Conservation (phyloP, 148 eudicot genomes). For the Arbutus unedo region DNA sequence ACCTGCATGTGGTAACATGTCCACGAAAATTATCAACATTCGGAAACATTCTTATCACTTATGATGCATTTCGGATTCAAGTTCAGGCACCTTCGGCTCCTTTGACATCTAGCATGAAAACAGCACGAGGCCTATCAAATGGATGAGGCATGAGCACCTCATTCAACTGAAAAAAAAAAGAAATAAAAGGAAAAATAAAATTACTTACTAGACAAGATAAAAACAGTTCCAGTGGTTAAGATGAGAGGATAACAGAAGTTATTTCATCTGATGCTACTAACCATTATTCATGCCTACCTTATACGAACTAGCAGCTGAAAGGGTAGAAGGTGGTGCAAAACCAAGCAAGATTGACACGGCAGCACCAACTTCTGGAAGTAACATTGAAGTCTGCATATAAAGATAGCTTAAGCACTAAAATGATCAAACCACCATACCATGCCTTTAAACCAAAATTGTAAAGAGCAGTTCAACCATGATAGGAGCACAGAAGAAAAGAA, state of each 20-base stretch:
- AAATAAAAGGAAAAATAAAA: neutral
- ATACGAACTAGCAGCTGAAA: constrained; percentile 69
- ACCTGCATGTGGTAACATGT: constrained; percentile 32
- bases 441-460: constrained; percentile 8
- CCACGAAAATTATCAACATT: neutral
- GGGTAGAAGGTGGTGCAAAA: constrained; percentile 66
- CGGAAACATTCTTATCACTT: neutral
- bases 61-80: constrained; percentile 8
- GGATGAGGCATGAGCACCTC: constrained; percentile 85
- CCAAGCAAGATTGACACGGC: constrained; percentile 89
- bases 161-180: constrained; percentile 60
- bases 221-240: neutral
- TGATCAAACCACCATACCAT: constrained; percentile 11
- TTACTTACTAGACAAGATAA: neutral
- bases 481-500: neutral
- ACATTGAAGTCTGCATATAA: constrained; percentile 46
- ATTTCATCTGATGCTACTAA: neutral
- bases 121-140: constrained; percentile 84
- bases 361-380: constrained; percentile 78
- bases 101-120: constrained; percentile 64
- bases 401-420: neutral
- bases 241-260: constrained; percentile 10
- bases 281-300: constrained; percentile 41
- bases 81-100: constrained; percentile 63
- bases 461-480: neutral